phyloP scores from a whole-genome alignment of 805 yeast species.

The Lipomyces mesembrius region DNA sequence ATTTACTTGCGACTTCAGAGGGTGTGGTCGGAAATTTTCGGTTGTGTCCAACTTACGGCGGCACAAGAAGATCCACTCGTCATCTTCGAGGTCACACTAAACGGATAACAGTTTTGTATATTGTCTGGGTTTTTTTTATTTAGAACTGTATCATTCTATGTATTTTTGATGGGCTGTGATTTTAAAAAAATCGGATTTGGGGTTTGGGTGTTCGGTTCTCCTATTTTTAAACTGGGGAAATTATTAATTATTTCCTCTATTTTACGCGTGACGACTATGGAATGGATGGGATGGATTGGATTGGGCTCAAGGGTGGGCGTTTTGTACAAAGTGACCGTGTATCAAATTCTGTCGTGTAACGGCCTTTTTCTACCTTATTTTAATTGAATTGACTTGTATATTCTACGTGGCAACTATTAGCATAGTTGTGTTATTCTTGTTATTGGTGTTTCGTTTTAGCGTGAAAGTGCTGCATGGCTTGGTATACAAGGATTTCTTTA shows the following conservation, averaged over 20 bases:
- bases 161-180: slow-evolving; percentile 1
- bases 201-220: slow-evolving; percentile 9
- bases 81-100: slow-evolving; percentile 3
- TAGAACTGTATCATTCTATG: slow-evolving; percentile 8
- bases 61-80: slow-evolving; percentile 67
- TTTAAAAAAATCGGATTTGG: slow-evolving; percentile 3
- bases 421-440: background rate
- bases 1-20: slow-evolving; percentile 62
- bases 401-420: background rate
- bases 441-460: no score
- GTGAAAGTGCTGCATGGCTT: no score
- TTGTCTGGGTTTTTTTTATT: background rate
- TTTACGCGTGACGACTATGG: background rate
- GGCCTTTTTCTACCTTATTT: background rate
- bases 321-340: background rate
- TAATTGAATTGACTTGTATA: background rate
- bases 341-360: background rate
- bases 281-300: background rate
- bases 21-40: slow-evolving; percentile 70
- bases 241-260: background rate
- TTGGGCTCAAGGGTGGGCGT: background rate
- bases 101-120: slow-evolving; percentile 2
- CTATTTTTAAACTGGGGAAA: background rate
- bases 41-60: slow-evolving; percentile 82
- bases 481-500: no score